phyloP scores from a whole-genome alignment of 2,329 filamentous ascomycete genomes.

The Diaporthe citriasiana region DNA sequence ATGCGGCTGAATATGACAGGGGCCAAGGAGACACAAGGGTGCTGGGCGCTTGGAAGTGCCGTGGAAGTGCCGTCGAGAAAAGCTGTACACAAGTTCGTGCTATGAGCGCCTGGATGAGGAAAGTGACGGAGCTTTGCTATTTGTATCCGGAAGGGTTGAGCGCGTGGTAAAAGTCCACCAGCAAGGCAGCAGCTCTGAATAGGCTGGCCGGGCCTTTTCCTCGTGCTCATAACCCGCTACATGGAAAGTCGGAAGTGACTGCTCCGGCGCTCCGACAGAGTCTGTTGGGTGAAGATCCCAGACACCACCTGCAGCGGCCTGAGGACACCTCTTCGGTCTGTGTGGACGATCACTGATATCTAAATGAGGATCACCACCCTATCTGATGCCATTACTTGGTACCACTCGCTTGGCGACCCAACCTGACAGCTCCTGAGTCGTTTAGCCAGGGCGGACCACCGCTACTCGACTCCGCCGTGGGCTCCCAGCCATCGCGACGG shows the following conservation, averaged over 20 bases:
- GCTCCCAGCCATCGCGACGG: slow-evolving; percentile 22
- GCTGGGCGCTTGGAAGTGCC: slow-evolving; percentile 11
- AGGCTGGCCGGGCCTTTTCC: slow-evolving; percentile 5
- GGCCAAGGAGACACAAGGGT: not conserved
- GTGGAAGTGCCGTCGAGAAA: not conserved
- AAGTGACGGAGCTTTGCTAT: not conserved
- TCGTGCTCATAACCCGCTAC: slow-evolving; percentile 15
- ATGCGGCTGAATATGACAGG: slow-evolving; percentile 17
- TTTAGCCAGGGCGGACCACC: slow-evolving; percentile 14
- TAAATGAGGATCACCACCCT: slow-evolving; percentile 32
- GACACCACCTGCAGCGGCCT: slow-evolving; percentile 10
- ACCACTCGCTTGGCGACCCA: slow-evolving; percentile 28
- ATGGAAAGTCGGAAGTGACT: slow-evolving; percentile 7
- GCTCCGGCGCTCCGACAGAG: slow-evolving; percentile 1
- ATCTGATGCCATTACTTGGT: slow-evolving; percentile 10
- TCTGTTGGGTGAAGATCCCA: slow-evolving; percentile 19
- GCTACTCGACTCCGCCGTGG: slow-evolving; percentile 13
- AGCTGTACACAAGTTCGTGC: slow-evolving; percentile 6
- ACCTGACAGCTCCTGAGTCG: slow-evolving; percentile 29
- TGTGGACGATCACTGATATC: slow-evolving; percentile 20
- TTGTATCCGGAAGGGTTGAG: slow-evolving; percentile 10
- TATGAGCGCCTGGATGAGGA: not conserved
- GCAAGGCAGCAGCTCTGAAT: not conserved
- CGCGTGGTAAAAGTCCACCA: not conserved
- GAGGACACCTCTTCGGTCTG: not conserved